Base-by-base conservation (phyloP, 208 protist species). In the Angomonas ambiguus region DNA sequence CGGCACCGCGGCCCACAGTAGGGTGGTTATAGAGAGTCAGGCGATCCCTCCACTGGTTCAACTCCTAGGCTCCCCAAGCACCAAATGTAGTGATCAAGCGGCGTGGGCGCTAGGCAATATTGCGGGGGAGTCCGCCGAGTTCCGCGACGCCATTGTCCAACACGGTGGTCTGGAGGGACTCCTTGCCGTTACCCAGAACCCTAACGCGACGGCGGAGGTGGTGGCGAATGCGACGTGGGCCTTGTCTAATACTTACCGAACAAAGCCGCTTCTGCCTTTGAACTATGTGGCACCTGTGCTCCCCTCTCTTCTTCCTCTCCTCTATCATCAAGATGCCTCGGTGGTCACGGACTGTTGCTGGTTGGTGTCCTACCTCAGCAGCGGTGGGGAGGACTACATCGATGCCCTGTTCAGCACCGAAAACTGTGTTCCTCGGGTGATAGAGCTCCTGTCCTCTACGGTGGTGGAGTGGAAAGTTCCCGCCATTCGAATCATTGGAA, bases 61-160 rank as follows among this genome's bases (percentile, higher is more conserved):
- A 22, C 86, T 99, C 30, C 82, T 99, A 18, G 41, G 31, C 33
- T 98, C 91, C 18, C 69, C 79, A 27, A 81, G 92, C 74, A 33
- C 69, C 4, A 97, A 99, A 66, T 97, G 99, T 59, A 82, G 87
- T 20, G 98, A 99, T 69, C 98, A 98, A 88, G 87, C 91, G n/a
- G 93, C 98, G 16, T 99, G 98, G 98, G 98, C 98, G 8, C 82
- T 99, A 16, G 98, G 98, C 60, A 99, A 99, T 83, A 95, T 99
- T 71, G 97, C 98, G 18, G 99, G 99, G 57, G 98, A 99, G 65
- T 91, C 83, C 4, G 76, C 88, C 2, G 27, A 69, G 33, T 98
- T 77, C 72, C 88, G 98, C 25, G 96, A 99, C 74, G 67, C 84
- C 48, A 88, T 98, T 2, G 76, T 99, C 16, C 61, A 65, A 30